Evolutionary conservation across 768 basidiomycete species (phyloP).

Genomic region (Neoboletus magnificus): DNA sequence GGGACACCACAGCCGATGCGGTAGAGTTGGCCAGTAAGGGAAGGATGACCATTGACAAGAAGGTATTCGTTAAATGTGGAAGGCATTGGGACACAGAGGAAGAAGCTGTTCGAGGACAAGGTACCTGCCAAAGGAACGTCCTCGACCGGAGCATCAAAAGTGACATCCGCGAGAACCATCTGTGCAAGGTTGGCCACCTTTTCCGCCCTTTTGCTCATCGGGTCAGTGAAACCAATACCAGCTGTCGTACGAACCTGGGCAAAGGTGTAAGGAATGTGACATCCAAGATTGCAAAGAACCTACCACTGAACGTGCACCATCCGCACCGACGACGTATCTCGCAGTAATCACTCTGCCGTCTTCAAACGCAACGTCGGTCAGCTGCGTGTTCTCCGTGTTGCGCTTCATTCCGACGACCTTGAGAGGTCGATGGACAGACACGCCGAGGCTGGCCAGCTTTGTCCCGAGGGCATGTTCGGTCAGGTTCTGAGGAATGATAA

Average conservation of each 20-base stretch:
- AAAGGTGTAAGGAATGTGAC: too few species aligned
- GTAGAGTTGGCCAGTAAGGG: constrained; percentile 23
- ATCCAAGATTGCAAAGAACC: too few species aligned
- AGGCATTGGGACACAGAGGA: constrained; percentile 13
- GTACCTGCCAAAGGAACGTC: neutral
- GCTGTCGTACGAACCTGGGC: too few species aligned
- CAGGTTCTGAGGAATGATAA: constrained; percentile 44
- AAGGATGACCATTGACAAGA: constrained; percentile 12
- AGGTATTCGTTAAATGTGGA: constrained; percentile 18
- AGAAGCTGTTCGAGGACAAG: constrained; percentile 11
- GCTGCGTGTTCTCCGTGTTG: constrained; percentile 24
- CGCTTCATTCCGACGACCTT: constrained; percentile 38
- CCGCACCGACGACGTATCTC: constrained; percentile 47
- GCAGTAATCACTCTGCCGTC: constrained; percentile 42
- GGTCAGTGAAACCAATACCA: too few species aligned
- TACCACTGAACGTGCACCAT: too few species aligned
- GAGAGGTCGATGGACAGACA: constrained; percentile 37
- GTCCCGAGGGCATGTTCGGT: constrained; percentile 43
- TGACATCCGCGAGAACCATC: constrained; percentile 20
- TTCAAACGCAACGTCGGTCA: constrained; percentile 45
- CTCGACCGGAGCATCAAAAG: constrained; percentile 4
- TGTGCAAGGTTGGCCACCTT: constrained; percentile 41
- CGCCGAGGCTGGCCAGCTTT: constrained; percentile 31
- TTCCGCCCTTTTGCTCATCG: too few species aligned
- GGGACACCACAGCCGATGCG: constrained; percentile 45